Evolutionary conservation across 192 early-diverging fungal species (phyloP).

Genomic region (Phlyctochytrium arcticum): DNA sequence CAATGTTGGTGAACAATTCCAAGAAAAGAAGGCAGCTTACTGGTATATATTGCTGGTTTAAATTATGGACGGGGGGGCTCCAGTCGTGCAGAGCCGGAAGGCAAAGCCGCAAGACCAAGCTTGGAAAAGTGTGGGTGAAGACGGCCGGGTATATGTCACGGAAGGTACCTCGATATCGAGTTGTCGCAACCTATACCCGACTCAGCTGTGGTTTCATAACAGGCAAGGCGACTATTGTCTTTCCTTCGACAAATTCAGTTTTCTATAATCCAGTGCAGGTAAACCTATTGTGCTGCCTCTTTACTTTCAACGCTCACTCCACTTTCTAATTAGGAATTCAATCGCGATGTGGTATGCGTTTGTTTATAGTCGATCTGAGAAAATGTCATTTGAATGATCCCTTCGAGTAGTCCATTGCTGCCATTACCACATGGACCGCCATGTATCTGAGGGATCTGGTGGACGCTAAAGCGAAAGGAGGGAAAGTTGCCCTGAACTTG

Average conservation of each 20-base stretch:
- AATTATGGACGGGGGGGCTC: too few relatives aligned
- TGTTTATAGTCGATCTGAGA: background rate
- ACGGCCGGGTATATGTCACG: constrained; percentile 15
- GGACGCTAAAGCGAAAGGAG: background rate
- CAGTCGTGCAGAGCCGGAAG: background rate
- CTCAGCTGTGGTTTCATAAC: background rate
- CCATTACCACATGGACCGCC: constrained; percentile 90
- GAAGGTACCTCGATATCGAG: constrained; percentile 2
- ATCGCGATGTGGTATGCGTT: constrained; percentile 76
- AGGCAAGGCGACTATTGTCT: constrained; percentile 42
- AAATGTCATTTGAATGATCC: background rate
- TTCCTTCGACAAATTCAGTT: constrained; percentile 59
- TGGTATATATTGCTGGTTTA: too few relatives aligned
- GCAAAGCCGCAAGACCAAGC: background rate
- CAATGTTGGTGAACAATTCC: too few relatives aligned
- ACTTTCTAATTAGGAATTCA: constrained; percentile 59
- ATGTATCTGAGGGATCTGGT: too few relatives aligned
- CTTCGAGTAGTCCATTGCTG: constrained; percentile 77
- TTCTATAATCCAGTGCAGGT: constrained; percentile 98
- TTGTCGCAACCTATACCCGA: background rate
- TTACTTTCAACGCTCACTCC: constrained; percentile 1
- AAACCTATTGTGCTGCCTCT: background rate
- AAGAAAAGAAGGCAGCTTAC: too few relatives aligned
- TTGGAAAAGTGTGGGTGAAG: constrained; percentile 14
- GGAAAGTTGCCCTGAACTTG: background rate